These are phyloP conservation scores for Dioszegia crocea DNA, from an alignment of 768 basidiomycete species.

Conservation along the genomic window DNA sequence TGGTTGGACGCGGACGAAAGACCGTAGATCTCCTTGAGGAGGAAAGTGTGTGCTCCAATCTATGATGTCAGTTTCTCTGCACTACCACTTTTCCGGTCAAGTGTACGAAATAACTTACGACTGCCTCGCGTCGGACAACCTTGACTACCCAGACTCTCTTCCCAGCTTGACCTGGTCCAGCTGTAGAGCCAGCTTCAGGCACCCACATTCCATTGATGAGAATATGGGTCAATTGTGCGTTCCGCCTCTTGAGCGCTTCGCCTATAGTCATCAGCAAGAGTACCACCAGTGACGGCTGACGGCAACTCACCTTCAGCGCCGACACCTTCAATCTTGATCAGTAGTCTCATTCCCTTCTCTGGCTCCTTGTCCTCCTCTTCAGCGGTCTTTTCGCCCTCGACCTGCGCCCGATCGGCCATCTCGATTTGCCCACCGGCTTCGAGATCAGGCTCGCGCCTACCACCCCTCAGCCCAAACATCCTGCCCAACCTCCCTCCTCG, in stretches of 20 bases:
- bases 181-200: conserved; percentile 24
- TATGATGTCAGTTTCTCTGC: conserved; percentile 48
- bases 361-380: conserved; percentile 26
- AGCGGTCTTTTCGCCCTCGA: conserved; percentile 49
- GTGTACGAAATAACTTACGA: conserved; percentile 42
- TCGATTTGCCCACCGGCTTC: conserved; percentile 35
- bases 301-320: conserved; percentile 65
- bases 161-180: conserved; percentile 48
- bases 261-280: conserved; percentile 29
- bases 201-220: conserved; percentile 67
- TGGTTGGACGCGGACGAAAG: conserved; percentile 57
- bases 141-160: conserved; percentile 81
- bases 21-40: conserved; percentile 91
- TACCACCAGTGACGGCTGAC: neutral
- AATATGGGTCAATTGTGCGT: conserved; percentile 85
- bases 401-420: conserved; percentile 18
- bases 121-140: conserved; percentile 87
- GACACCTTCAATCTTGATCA: conserved; percentile 74
- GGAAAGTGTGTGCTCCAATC: conserved; percentile 92
- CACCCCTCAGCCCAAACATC: conserved; percentile 26
- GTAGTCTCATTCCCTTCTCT: conserved; percentile 66
- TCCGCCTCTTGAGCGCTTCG: conserved; percentile 58
- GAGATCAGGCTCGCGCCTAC: conserved; percentile 26
- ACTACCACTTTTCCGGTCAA: neutral
- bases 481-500: conserved; percentile 18